Percentiles rank a stretch among this genome's conserved stretches.
These are phyloP conservation scores for Fusarium nodosum DNA, from an alignment of 2,329 filamentous ascomycete genomes.

Conservation along the genomic window DNA sequence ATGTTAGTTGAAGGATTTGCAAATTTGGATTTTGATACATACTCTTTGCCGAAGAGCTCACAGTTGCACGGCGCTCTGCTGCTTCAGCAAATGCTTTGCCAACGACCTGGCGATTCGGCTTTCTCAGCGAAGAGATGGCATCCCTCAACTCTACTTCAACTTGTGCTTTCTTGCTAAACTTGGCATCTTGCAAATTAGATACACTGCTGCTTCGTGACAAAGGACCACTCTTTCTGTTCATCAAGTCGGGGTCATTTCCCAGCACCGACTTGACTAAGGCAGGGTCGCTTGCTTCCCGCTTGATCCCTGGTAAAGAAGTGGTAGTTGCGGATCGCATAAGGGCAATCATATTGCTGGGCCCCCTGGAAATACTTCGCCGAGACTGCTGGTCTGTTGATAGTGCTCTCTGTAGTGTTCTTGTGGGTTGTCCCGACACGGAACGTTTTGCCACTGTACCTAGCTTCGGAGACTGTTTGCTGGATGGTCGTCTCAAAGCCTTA, in stretches of 20 bases:
- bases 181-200: conserved; percentile 66
- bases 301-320: conserved; percentile 70
- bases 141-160: conserved; percentile 79
- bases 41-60: conserved; percentile 64
- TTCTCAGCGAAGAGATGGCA: conserved; percentile 80
- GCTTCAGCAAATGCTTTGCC: conserved; percentile 76
- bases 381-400: conserved; percentile 70
- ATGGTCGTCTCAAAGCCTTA: conserved; percentile 61
- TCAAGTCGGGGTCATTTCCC: conserved; percentile 56
- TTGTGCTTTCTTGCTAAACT: conserved; percentile 73
- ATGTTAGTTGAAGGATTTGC: conserved; percentile 49
- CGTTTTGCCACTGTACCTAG: conserved; percentile 68
- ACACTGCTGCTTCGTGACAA: conserved; percentile 62
- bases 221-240: conserved; percentile 58
- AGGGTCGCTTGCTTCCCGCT: conserved; percentile 76
- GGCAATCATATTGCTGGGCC: conserved; percentile 70
- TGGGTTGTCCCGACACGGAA: conserved; percentile 56
- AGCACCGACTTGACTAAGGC: conserved; percentile 64
- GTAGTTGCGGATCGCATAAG: conserved; percentile 78
- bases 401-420: conserved; percentile 72
- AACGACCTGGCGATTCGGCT: conserved; percentile 79
- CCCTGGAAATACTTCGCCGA: conserved; percentile 68
- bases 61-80: conserved; percentile 70
- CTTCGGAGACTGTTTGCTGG: conserved; percentile 60
- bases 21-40: conserved; percentile 47